Conservation (phyloP, 352 stramenopile genomes). For the Phytophthora macrochlamydospora region DNA sequence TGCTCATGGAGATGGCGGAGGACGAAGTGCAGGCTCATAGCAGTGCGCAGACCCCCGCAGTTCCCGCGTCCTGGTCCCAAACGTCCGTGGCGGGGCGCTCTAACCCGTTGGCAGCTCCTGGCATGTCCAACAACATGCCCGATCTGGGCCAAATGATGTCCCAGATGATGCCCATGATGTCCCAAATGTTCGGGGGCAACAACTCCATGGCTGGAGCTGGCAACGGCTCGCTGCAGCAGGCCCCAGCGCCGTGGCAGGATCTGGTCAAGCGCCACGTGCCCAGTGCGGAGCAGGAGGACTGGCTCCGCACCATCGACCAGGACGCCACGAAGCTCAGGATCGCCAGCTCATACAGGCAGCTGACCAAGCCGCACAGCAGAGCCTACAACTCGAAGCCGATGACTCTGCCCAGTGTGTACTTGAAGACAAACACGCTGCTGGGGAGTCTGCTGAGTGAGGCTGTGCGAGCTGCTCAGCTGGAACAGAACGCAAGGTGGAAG, state of each 20-base stretch:
- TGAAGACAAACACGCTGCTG: constrained; percentile 64
- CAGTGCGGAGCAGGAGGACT: constrained; percentile 56
- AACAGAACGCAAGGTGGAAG: constrained; percentile 62
- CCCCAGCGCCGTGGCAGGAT: constrained; percentile 66
- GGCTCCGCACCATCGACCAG: constrained; percentile 66
- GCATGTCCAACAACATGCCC: constrained; percentile 36
- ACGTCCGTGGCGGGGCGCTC: constrained; percentile 10
- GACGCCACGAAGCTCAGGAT: constrained; percentile 55
- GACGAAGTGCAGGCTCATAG: constrained; percentile 6
- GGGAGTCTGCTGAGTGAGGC: constrained; percentile 66
- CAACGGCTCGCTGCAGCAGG: constrained; percentile 36
- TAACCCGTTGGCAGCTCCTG: neutral
- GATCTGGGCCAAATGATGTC: constrained; percentile 85
- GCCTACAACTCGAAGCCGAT: constrained; percentile 56
- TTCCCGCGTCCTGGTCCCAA: constrained; percentile 35
- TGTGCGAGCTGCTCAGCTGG: constrained; percentile 61
- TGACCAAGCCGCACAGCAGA: constrained; percentile 56
- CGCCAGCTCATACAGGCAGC: constrained; percentile 30
- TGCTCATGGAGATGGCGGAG: constrained; percentile 75
- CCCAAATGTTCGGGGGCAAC: constrained; percentile 68
- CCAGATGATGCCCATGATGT: constrained; percentile 91
- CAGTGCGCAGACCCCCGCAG: constrained; percentile 17
- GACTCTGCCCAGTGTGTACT: constrained; percentile 66
- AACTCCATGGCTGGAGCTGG: constrained; percentile 33
- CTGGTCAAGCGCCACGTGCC: constrained; percentile 69